Conservation (phyloP, 2,329 filamentous ascomycete genomes). For the Colletotrichum sp. region DNA sequence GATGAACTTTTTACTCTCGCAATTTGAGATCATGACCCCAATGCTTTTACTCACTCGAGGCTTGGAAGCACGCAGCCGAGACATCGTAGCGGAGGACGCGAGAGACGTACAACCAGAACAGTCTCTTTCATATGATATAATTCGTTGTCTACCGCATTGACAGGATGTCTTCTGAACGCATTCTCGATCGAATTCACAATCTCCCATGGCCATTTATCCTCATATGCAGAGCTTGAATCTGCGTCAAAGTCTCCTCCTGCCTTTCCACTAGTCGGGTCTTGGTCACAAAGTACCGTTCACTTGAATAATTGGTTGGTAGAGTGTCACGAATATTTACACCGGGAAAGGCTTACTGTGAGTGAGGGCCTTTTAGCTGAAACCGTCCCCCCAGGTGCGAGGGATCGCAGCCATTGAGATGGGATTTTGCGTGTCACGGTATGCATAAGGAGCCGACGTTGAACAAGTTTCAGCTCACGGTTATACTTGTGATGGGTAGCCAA, state of each 20-base stretch:
- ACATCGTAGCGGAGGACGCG: neutral
- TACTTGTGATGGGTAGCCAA: no score
- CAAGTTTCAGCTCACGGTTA: no score
- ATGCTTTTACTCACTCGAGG: neutral
- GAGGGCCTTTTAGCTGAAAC: no score
- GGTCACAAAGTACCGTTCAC: neutral
- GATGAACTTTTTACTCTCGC: neutral
- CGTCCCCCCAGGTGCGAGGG: no score
- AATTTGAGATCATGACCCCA: neutral
- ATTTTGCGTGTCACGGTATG: no score
- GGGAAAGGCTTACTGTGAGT: neutral
- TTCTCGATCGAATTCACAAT: neutral
- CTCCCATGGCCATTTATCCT: neutral
- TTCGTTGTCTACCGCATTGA: neutral
- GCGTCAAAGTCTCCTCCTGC: neutral
- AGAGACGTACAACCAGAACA: neutral
- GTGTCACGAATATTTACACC: neutral
- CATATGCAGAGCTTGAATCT: fast-evolving
- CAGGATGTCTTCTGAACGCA: neutral
- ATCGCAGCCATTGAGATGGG: no score
- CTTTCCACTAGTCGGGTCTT: neutral
- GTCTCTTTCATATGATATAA: neutral
- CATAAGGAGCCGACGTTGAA: no score
- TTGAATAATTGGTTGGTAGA: neutral
- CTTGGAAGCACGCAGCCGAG: neutral